These are phyloP conservation scores for Apiospora malaysiana DNA, from an alignment of 2,329 filamentous ascomycete genomes.

Conservation along the genomic window DNA sequence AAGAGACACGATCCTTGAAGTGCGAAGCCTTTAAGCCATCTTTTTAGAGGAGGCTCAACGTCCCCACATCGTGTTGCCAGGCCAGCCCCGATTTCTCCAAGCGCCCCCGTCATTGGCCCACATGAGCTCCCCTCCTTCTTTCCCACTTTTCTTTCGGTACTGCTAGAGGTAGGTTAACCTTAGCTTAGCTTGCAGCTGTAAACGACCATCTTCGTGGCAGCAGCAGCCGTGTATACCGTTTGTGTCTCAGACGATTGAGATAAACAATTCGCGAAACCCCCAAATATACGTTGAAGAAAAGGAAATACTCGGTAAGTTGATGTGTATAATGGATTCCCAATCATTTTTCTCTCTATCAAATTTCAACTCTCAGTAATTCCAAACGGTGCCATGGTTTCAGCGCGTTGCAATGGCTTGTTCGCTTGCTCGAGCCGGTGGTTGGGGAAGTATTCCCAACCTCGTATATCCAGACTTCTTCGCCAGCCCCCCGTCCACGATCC, in stretches of 20 bases:
- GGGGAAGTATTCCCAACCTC: conserved; percentile 14
- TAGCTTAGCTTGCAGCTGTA: not conserved
- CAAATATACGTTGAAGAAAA: not conserved
- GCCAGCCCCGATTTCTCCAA: conserved; percentile 5
- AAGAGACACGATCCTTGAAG: not conserved
- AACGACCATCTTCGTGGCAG: not conserved
- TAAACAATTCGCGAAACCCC: not conserved
- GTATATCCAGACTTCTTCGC: not conserved
- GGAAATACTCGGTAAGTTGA: not conserved
- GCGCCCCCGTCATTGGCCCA: not conserved
- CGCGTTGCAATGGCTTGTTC: not conserved
- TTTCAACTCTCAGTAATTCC: not conserved
- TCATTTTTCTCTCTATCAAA: not conserved
- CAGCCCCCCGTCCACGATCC: conserved; percentile 11
- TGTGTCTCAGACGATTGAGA: not conserved
- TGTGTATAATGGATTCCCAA: not conserved
- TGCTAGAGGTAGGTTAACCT: no score
- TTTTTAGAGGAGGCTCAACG: not conserved
- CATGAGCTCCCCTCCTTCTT: not conserved
- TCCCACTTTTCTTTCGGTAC: not conserved
- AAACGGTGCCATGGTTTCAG: conserved; percentile 17
- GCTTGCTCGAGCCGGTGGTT: not conserved
- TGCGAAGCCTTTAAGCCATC: not conserved
- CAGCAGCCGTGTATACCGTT: not conserved
- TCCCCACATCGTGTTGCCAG: conserved; percentile 6